Conservation (phyloP, 129 eudicot species). For the Escallonia rubra region DNA sequence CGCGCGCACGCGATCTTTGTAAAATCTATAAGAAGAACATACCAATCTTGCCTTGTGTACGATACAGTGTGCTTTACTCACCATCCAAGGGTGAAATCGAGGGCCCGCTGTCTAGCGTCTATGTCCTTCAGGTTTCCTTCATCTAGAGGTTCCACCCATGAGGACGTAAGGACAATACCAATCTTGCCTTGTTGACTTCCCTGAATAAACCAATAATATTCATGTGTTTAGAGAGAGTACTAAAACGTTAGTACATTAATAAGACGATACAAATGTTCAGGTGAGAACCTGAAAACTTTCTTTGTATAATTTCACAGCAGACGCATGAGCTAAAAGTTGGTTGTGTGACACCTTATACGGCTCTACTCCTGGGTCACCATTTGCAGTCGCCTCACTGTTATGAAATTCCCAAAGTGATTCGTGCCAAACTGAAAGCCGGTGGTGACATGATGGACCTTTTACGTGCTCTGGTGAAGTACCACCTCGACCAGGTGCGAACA, state of each 20-base stretch:
- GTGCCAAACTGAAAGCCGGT: too few relatives aligned
- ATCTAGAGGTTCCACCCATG: background rate
- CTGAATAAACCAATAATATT: background rate
- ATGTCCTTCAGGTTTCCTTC: background rate
- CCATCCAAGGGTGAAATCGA: background rate
- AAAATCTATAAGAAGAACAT: too few relatives aligned
- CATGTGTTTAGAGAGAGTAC: background rate
- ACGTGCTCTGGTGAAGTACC: too few relatives aligned
- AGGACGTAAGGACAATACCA: background rate
- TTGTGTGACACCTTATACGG: conserved; percentile 9
- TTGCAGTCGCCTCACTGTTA: too few relatives aligned
- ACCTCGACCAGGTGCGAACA: too few relatives aligned
- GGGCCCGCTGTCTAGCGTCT: background rate
- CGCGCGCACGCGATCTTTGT: too few relatives aligned
- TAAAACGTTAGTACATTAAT: background rate
- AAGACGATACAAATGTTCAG: background rate
- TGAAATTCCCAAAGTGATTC: too few relatives aligned
- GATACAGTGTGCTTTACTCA: background rate
- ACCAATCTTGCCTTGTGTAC: too few relatives aligned
- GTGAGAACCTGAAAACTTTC: background rate
- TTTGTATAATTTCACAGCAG: background rate
- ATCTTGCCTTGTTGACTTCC: conserved; percentile 1
- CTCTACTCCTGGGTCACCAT: background rate
- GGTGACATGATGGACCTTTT: too few relatives aligned
- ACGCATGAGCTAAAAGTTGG: conserved; percentile 7